phyloP scores from a whole-genome alignment of 768 basidiomycete genomes.

The Phylloporus sp. region DNA sequence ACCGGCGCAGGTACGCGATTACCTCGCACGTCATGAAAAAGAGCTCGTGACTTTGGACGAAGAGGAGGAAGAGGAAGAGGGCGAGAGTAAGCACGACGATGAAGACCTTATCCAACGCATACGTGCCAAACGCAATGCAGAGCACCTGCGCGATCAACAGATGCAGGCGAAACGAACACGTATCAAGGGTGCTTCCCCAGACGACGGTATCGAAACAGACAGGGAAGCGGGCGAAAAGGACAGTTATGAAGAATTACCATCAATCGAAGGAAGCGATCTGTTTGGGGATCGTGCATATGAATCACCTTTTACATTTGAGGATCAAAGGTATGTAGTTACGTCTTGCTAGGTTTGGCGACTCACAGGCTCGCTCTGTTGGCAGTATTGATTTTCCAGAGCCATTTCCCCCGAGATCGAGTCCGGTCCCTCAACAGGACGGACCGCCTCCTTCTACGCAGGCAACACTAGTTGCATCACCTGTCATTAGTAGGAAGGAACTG shows the following conservation, averaged over 20 bases:
- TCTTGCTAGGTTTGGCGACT: background rate
- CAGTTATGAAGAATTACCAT: background rate
- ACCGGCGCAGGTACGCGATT: background rate
- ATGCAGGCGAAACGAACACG: slow-evolving; percentile 15
- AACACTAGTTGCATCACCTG: slow-evolving; percentile 24
- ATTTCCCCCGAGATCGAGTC: background rate
- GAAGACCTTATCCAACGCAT: background rate
- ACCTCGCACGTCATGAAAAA: background rate
- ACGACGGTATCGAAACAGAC: background rate
- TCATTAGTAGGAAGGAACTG: background rate
- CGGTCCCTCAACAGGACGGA: background rate
- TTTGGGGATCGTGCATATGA: slow-evolving; percentile 19
- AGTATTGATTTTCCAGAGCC: slow-evolving; percentile 5
- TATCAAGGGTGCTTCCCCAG: background rate
- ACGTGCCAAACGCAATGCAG: slow-evolving; percentile 13
- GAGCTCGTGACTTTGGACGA: slow-evolving; percentile 1
- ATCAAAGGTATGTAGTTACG: slow-evolving; percentile 12
- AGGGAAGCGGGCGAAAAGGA: background rate
- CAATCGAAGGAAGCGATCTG: slow-evolving; percentile 15
- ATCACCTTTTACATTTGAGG: background rate
- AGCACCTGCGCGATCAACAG: background rate
- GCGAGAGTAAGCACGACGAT: too few species aligned
- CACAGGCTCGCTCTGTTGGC: background rate
- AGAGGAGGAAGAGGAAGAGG: slow-evolving; percentile 5
- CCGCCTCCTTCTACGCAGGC: slow-evolving; percentile 21